Conservation (phyloP, 257 asterid species). For the Nicotiana paniculata region DNA sequence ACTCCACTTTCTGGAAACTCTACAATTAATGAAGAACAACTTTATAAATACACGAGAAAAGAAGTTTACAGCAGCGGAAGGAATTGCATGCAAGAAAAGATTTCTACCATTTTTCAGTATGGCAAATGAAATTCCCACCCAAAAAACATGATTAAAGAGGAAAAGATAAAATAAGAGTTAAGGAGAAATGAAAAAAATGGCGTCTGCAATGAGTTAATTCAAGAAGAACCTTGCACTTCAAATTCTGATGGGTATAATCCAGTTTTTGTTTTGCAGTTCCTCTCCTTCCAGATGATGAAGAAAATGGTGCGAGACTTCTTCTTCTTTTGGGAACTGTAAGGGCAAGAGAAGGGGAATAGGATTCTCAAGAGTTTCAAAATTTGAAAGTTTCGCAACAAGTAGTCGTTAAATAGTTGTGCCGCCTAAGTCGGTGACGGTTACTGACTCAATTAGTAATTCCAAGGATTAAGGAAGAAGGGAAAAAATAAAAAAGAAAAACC, state of each 20-base stretch:
- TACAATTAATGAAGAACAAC: slow-evolving; percentile 18
- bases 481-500: too few species aligned
- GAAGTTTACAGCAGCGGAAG: background rate
- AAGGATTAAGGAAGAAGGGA: background rate
- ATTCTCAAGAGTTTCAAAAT: slow-evolving; percentile 24
- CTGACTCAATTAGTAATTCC: background rate
- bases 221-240: background rate
- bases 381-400: slow-evolving; percentile 26
- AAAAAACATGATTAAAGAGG: background rate
- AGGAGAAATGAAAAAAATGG: background rate
- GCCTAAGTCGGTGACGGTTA: slow-evolving; percentile 28
- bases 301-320: background rate
- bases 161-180: background rate
- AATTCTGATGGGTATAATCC: background rate
- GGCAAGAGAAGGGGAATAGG: slow-evolving; percentile 1
- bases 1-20: background rate
- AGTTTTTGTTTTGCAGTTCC: background rate
- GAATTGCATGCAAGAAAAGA: background rate
- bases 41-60: background rate
- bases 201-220: background rate
- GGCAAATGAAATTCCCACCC: background rate
- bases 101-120: background rate
- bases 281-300: background rate
- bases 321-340: background rate
- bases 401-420: slow-evolving; percentile 49